Evolutionary conservation across 495 filamentous ascomycete genomes (phyloP), one percentile per base, ranked within the genome.

Genomic region (Neurospora pannonica): DNA sequence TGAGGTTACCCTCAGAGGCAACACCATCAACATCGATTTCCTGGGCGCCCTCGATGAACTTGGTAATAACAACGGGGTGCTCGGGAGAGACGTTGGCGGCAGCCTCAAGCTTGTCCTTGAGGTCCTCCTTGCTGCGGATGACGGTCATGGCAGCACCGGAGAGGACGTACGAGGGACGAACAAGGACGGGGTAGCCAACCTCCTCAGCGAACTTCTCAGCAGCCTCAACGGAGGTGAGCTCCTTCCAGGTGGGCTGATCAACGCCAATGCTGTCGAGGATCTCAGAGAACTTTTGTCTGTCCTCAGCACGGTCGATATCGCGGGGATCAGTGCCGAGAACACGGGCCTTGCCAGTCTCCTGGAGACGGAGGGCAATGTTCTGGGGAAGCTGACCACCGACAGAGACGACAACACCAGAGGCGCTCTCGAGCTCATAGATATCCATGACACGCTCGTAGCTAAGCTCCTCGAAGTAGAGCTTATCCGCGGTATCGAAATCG

Each of bases 141-240:
- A 97, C 97, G 82, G 97, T 99, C 96, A 99, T 99, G 74, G 96
- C 96, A 75, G 96, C 96, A 74, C 96, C 96, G 28, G 96, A 98
- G 37, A 99, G 92, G 38, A 99, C 96, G 79, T 99, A 99, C n/a
- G 92, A 95, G 13, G 96, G 96, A 71, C 96, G 91, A 46, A 98
- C 95, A 37, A 98, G 88, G 70, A 99, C 96, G 34, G 96, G 96
- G 82, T 98, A 99, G 76, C 89, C 89, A 72, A 97, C 96, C 82
- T 92, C 90, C 28, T 93, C 84, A 76, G 95, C 97, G 82, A 99
- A 99, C 40, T 86, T 87, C 74, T 89, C 90, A 15, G 96, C 96
- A 71, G 94, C 96, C 38, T 93, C 90, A 70, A 97, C 90, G 77
- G 93, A 97, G 7, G 94, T 97, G 36, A 99, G 86, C 80, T 99